Conservation (phyloP, 2,329 filamentous ascomycete genomes). For the Saccharata proteae region DNA sequence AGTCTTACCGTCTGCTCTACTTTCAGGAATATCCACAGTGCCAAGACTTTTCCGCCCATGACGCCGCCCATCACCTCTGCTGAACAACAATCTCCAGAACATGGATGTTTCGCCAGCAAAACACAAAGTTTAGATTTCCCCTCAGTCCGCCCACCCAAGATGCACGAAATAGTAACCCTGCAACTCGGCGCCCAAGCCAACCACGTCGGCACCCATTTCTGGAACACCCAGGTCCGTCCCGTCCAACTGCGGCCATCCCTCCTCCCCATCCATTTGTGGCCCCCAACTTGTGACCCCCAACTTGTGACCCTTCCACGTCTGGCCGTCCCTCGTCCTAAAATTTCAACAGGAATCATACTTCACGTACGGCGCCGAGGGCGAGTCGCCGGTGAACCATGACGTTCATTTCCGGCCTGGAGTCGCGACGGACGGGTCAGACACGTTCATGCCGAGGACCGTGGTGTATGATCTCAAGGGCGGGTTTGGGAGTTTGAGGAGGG, state of each 20-base stretch:
- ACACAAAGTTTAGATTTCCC: constrained; percentile 1
- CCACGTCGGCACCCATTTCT: constrained; percentile 90
- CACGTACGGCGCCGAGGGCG: constrained; percentile 57
- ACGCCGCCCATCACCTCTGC: constrained; percentile 54
- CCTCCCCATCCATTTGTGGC: not conserved
- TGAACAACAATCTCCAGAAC: constrained; percentile 28
- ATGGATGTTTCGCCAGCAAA: too few species aligned
- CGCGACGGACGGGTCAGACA: constrained; percentile 74
- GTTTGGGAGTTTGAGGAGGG: constrained; percentile 77
- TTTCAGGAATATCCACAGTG: too few species aligned
- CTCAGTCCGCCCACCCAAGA: constrained; percentile 35
- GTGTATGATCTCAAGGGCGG: constrained; percentile 93
- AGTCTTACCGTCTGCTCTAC: too few species aligned
- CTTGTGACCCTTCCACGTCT: not conserved
- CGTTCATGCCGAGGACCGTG: constrained; percentile 79
- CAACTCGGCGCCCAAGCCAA: constrained; percentile 91
- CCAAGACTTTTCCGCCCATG: constrained; percentile 82
- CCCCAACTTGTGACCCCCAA: not conserved
- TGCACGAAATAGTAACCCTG: constrained; percentile 92
- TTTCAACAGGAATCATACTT: constrained; percentile 79
- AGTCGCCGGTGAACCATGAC: constrained; percentile 64
- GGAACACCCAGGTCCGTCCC: constrained; percentile 75
- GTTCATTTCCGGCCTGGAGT: constrained; percentile 79
- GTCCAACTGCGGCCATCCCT: not conserved
- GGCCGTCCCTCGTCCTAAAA: constrained; percentile 2